phyloP scores from a whole-genome alignment of 768 basidiomycete genomes.

The Phlegmacium glaucopus region DNA sequence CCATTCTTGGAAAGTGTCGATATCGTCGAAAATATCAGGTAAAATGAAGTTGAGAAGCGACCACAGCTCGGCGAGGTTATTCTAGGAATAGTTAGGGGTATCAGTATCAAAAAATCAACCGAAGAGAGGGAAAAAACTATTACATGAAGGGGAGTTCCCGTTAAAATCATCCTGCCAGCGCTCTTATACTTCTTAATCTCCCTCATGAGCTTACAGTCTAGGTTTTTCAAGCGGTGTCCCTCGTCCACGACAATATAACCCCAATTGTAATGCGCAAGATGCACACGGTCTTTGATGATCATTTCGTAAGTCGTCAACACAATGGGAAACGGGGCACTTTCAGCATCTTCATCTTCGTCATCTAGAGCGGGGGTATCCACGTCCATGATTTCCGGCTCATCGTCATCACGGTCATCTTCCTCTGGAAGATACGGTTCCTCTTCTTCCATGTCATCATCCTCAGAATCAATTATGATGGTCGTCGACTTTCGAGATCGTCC shows the following conservation, averaged over 20 bases:
- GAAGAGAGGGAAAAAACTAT: conserved; percentile 17
- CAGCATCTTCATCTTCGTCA: conserved; percentile 17
- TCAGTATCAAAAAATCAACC: background rate
- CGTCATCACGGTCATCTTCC: conserved; percentile 15
- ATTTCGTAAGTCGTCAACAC: conserved; percentile 92
- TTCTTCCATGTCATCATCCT: conserved; percentile 16
- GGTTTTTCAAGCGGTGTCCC: conserved; percentile 93
- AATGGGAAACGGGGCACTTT: conserved; percentile 55
- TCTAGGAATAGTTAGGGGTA: conserved; percentile 47
- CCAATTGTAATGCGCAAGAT: conserved; percentile 65
- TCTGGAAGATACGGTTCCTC: conserved; percentile 9
- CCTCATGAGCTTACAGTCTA: conserved; percentile 84
- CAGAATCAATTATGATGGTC: conserved; percentile 18
- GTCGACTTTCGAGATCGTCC: conserved; percentile 17
- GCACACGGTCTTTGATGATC: conserved; percentile 76
- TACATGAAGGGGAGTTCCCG: conserved; percentile 95
- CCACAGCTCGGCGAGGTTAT: conserved; percentile 95
- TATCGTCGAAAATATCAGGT: conserved; percentile 88
- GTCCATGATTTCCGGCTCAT: conserved; percentile 13
- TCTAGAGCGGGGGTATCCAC: conserved; percentile 7
- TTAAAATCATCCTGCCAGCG: conserved; percentile 89
- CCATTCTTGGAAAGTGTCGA: conserved; percentile 91
- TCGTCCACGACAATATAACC: conserved; percentile 96
- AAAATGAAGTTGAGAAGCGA: conserved; percentile 93
- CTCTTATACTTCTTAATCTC: conserved; percentile 86